Base-by-base conservation (phyloP, 108 stramenopile genomes). In the Nitzschia sp. region DNA sequence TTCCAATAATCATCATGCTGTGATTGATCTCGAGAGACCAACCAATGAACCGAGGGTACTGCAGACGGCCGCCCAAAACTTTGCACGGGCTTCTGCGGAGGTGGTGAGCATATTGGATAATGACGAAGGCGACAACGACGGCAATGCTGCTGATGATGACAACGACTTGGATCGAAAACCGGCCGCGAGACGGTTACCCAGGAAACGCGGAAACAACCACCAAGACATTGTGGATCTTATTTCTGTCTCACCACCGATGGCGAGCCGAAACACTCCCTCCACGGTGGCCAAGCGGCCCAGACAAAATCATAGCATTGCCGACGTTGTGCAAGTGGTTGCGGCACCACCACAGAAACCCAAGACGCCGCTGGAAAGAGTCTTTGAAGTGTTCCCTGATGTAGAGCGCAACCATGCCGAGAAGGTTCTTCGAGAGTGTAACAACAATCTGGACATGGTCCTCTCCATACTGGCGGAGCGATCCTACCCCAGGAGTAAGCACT, bases 371-470 rank as follows among this genome's bases (percentile, higher is more conserved):
- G 9, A 47, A 3, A 30, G 60, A 13, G 45, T 83, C 9, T 26
- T 73, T 3, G 78, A 79, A 68, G 58, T 83, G 16, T 76, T 83
- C 36, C 82, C 82, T 34, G 78, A 79, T 56, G 78, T 76, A 0
- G 68, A 70, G 26, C 13, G 25, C 0, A 29, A 16, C 0, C 44
- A 76, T 45, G 67, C 69, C 0, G 1, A 66, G 23, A 62, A 74
- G 54, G 21, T 75, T 9, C 66, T 78, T 0, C 2, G 22, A 22
- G 66, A 75, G 2, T 55, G 59, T 25, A 52, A 35, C 27, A 57
- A 76, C 63, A 64, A 58, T 31, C 52, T 65, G 8, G 75, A 67
- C 6, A 34, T 63, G 36, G 80, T 76, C 8, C 27, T 81, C 16
- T 35, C 68, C 13, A 23, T 65, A 6, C 53, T 75, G 27, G 71